Percentiles rank a stretch among this genome's conserved stretches.
These are phyloP conservation scores for Biscogniauxia sp. DNA, from an alignment of 2,329 filamentous ascomycete genomes.

Conservation along the genomic window DNA sequence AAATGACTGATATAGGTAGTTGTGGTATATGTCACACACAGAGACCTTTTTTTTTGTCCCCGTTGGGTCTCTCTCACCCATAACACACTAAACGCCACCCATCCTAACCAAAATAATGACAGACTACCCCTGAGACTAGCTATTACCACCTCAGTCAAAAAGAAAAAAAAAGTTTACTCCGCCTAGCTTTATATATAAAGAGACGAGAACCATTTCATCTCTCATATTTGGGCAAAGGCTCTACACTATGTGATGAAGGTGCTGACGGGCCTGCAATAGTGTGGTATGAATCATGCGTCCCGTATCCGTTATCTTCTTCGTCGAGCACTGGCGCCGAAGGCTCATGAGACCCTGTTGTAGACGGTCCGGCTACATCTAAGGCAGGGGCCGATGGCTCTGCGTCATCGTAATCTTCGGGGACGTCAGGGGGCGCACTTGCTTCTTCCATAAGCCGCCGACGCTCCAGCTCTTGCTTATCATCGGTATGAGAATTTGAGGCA, in stretches of 20 bases:
- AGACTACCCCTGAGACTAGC: background rate
- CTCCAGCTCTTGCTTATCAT: slow-evolving; percentile 72
- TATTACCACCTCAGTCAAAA: background rate
- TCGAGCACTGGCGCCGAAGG: slow-evolving; percentile 32
- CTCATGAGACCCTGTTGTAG: slow-evolving; percentile 22
- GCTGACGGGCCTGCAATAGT: slow-evolving; percentile 51
- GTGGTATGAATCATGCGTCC: slow-evolving; percentile 31
- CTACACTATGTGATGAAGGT: slow-evolving; percentile 25
- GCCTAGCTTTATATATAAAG: background rate
- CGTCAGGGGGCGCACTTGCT: slow-evolving; percentile 49
- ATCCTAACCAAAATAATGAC: background rate
- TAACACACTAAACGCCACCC: background rate
- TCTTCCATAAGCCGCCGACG: slow-evolving; percentile 50
- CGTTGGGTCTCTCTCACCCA: background rate
- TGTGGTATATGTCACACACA: background rate
- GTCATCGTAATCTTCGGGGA: slow-evolving; percentile 20
- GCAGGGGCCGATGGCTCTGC: slow-evolving; percentile 22
- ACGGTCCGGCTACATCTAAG: slow-evolving; percentile 18
- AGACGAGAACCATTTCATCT: slow-evolving; percentile 22
- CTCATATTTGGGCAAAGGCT: slow-evolving; percentile 37
- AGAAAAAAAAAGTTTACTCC: background rate
- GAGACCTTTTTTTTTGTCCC: background rate
- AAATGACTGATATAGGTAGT: background rate
- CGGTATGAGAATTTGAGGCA: slow-evolving; percentile 38
- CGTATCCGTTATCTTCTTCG: slow-evolving; percentile 23